A percentile compares a stretch with the other conserved stretches of the same genome.
Evolutionary conservation across 106 monocot species (phyloP).

Genomic region (Amphibolis antarctica): DNA sequence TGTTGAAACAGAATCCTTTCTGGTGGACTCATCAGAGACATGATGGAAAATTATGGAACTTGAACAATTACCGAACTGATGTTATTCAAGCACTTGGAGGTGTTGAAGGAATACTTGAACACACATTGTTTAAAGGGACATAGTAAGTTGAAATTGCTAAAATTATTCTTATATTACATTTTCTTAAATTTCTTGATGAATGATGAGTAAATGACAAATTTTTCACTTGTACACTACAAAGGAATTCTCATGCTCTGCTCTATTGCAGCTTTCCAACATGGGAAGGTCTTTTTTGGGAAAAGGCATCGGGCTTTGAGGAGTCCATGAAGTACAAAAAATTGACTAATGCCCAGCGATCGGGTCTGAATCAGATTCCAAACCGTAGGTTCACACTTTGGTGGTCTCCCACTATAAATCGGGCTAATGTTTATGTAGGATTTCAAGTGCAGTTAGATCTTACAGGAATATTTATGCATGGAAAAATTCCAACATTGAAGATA

Average conservation of each 20-base stretch:
- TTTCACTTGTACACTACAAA: not conserved
- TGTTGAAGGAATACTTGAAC: slow-evolving; percentile 96
- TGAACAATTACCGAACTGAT: slow-evolving; percentile 98
- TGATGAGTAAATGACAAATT: not conserved
- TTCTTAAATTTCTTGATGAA: not conserved
- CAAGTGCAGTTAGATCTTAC: slow-evolving; percentile 98
- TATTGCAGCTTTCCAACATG: slow-evolving; percentile 83
- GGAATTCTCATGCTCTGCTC: not conserved
- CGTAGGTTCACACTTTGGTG: slow-evolving; percentile 98
- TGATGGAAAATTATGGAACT: slow-evolving; percentile 99
- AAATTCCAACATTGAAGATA: slow-evolving; percentile 96
- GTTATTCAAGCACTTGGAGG: slow-evolving; percentile 99
- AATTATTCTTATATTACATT: not conserved
- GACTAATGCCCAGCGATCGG: slow-evolving; percentile 95
- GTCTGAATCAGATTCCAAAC: slow-evolving; percentile 96
- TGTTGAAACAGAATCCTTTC: slow-evolving; percentile 96
- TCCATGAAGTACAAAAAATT: slow-evolving; percentile 99
- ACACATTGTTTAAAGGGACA: slow-evolving; percentile 96
- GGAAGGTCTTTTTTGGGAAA: slow-evolving; percentile 99
- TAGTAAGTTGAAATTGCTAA: slow-evolving; percentile 48
- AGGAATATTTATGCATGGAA: slow-evolving; percentile 99
- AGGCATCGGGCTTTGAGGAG: slow-evolving; percentile 99
- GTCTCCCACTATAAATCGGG: slow-evolving; percentile 98
- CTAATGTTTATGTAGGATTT: slow-evolving; percentile 99
- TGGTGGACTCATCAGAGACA: slow-evolving; percentile 99